Percentiles rank a stretch among this genome's conserved stretches.
phyloP scores from a whole-genome alignment of 140 eudicot species.

The Bidens hawaiensis region DNA sequence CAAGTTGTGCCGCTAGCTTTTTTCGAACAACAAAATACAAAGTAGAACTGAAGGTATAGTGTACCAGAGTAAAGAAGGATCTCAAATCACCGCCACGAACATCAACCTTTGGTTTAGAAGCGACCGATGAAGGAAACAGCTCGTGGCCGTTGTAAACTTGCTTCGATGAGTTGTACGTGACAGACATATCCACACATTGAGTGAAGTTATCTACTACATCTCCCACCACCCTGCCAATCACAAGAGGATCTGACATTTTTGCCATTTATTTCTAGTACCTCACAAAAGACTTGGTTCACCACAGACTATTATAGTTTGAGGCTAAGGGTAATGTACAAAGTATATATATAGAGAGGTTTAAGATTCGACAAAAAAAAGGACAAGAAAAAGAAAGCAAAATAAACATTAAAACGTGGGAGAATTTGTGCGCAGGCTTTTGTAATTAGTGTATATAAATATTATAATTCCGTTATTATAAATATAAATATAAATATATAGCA shows the following conservation, averaged over 20 bases:
- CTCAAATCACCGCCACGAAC: conserved; percentile 75
- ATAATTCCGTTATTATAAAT: neutral
- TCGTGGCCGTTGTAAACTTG: conserved; percentile 81
- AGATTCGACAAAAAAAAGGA: too few species aligned
- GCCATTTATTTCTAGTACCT: conserved; percentile 24
- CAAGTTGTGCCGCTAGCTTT: too few species aligned
- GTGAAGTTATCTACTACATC: conserved; percentile 68
- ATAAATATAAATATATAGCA: neutral
- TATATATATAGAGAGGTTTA: neutral
- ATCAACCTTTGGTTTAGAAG: conserved; percentile 59
- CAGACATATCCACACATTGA: conserved; percentile 49
- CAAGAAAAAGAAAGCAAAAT: neutral
- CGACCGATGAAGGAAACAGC: conserved; percentile 67
- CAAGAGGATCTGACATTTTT: conserved; percentile 60
- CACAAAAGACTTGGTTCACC: neutral
- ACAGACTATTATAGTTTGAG: neutral
- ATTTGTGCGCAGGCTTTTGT: neutral
- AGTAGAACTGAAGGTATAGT: too few species aligned
- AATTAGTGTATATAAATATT: too few species aligned
- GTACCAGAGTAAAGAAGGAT: conserved; percentile 83
- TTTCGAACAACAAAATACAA: too few species aligned
- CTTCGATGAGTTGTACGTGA: conserved; percentile 56
- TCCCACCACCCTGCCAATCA: conserved; percentile 81
- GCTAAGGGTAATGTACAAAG: neutral
- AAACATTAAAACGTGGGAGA: neutral